Evolutionary conservation across 1,284 basidiomycete genomes (phyloP), one percentile per base, ranked within the genome.

Genomic region (Heterobasidion irregulare): DNA sequence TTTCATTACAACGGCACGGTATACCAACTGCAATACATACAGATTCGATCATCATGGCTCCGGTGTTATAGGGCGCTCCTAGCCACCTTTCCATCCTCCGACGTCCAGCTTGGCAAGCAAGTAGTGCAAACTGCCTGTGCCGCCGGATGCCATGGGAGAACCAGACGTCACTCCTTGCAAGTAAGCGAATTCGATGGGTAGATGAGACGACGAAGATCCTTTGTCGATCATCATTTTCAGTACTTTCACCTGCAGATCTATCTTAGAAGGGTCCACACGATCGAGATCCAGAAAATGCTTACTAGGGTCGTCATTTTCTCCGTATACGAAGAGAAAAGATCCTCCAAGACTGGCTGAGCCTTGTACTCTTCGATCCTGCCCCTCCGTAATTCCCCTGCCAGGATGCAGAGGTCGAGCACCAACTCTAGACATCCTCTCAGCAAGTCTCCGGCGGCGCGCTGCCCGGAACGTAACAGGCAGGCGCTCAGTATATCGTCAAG

Each of bases 401-500:
- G 68, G 45, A 89, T 77, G 43, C 82, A 82, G 57, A 92, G 78
- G 56, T 89, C 83, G 47, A 94, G 73, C 5, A 92, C 75, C 36
- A 83, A 66, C 59, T 88, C 83, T 57, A 93, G 71, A 19, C 81
- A 75, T 32, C 79, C 75, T 52, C 83, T 80, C 38, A 94, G 72
- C 19, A 88, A 70, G 59, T 89, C 84, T 0, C 82, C 82, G 8
- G 79, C 82, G 2, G 77, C 74, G 60, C 83, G 77, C 65, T 94
- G 90, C 2, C 79, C 77, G 0, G 87, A 82, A 41, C 87, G 74
- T 36, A 94, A 70, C n/a, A 94, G 72, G 64, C 89, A 93, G 10
- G 89, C 84, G 53, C 78, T 83, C 32, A 93, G 75, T 34, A 94
- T 84, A 58, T 86, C 79, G 64, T 94, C 86, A 61, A 94, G 69